Evolutionary conservation across 768 basidiomycete genomes (phyloP).

Genomic region (Kwoniella sp.): DNA sequence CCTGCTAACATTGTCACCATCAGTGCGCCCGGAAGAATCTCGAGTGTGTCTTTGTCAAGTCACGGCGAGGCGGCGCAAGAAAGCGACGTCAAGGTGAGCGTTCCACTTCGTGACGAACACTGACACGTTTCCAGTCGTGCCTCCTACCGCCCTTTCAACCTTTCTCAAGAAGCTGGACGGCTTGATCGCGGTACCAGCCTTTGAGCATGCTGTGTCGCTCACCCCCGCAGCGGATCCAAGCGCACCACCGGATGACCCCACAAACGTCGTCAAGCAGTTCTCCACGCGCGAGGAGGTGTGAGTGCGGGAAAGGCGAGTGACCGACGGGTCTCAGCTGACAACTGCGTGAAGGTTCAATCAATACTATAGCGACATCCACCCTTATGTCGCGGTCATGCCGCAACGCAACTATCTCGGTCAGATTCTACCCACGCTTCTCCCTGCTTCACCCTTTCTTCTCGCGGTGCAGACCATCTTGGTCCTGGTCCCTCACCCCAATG

Average conservation of each 20-base stretch:
- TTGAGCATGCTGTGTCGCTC: constrained; percentile 2
- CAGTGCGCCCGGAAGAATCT: constrained; percentile 40
- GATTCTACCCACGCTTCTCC: constrained; percentile 27
- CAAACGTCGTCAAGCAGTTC: constrained; percentile 31
- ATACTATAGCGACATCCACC: constrained; percentile 49
- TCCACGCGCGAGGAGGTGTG: constrained; percentile 32
- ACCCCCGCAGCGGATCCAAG: background rate
- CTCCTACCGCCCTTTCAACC: constrained; percentile 38
- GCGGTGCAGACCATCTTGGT: constrained; percentile 42
- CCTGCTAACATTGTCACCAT: too few relatives aligned
- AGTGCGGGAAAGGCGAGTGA: constrained; percentile 1
- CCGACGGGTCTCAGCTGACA: background rate
- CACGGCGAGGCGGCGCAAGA: constrained; percentile 44
- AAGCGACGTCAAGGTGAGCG: constrained; percentile 40
- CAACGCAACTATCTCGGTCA: constrained; percentile 29
- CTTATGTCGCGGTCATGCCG: constrained; percentile 46
- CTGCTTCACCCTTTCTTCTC: constrained; percentile 45
- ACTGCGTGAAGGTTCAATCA: constrained; percentile 23
- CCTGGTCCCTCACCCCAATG: constrained; percentile 39
- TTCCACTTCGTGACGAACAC: background rate
- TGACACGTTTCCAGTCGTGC: background rate
- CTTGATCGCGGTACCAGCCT: constrained; percentile 19
- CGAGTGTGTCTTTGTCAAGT: constrained; percentile 48
- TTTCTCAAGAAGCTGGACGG: constrained; percentile 44
- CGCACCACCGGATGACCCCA: constrained; percentile 23